Base-by-base conservation (phyloP, 441 rosid species). In the Populus trichocarpa region DNA sequence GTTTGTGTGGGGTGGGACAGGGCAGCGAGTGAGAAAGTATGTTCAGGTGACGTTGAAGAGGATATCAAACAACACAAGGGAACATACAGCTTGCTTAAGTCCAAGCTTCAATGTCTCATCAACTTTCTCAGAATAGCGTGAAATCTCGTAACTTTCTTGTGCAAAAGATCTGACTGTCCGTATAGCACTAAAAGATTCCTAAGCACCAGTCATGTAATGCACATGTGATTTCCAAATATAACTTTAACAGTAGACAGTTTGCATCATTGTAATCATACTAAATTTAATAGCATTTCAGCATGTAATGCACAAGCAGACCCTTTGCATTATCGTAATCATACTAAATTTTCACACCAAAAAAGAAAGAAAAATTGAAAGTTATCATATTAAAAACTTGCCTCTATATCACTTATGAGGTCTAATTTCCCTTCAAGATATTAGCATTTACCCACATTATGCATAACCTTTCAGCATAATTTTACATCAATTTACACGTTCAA, bases 101-200 rank as follows among this genome's bases (percentile, higher is more conserved):
- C 99, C 99, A 30, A 96, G 89, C 74, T 86, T 87, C 80, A 96
- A 82, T 16, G 98, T 94, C 83, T 90, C 97, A 50, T 93, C 94
- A 16, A 96, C 99, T 88, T 96, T 91, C 76, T 89, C 81, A 2
- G 97, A 86, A 85, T 96, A 96, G 61, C 83, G 85, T 69, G 96
- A 94, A 75, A 90, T 87, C 80, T 88, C 92, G 77, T 81, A 83
- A 68, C 72, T 69, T 90, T 96, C 98, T 86, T 94, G 95, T 13
- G 99, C 97, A 82, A 91, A 96, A 81, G 98, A 91, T 88, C 99
- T 89, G 36, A 96, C 99, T 0, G 99, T 96, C 70, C 97, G 93
- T 76, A 94, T 87, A 32, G 99, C 97, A 14, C 99, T 97, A 85
- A 96, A 94, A 75, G 99, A 89, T 88, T 96, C 99, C 98, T 93